Evolutionary conservation across 306 rosid species (phyloP).

Genomic region (Quercus dentata): DNA sequence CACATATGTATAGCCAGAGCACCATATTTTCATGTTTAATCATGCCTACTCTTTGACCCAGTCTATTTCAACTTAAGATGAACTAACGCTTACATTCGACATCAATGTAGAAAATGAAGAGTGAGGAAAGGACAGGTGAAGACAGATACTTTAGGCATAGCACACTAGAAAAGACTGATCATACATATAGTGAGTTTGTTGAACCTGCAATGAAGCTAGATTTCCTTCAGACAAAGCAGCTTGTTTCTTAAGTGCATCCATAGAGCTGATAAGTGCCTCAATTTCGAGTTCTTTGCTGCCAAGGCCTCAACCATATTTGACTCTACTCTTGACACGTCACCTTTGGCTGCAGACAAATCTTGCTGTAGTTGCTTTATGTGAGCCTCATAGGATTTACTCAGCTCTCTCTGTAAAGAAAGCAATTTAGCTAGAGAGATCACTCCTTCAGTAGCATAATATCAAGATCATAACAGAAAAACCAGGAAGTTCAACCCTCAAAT

Average conservation of each 20-base stretch:
- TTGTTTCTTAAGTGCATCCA: constrained; percentile 85
- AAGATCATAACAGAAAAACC: neutral
- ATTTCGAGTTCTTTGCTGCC: constrained; percentile 89
- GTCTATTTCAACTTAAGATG: neutral
- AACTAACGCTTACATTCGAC: neutral
- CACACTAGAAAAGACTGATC: neutral
- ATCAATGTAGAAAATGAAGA: neutral
- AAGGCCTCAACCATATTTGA: constrained; percentile 88
- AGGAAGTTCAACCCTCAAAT: constrained; percentile 14
- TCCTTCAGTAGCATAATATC: neutral
- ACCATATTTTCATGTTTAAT: neutral
- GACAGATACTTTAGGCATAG: constrained; percentile 7
- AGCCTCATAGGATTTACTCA: constrained; percentile 86
- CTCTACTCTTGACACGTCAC: constrained; percentile 80
- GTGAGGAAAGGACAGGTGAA: constrained; percentile 4
- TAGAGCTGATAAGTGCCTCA: constrained; percentile 71
- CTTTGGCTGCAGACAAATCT: constrained; percentile 74
- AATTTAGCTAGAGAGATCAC: constrained; percentile 3
- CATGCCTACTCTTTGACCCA: constrained; percentile 3
- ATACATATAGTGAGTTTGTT: constrained; percentile 16
- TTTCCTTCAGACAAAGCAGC: constrained; percentile 91
- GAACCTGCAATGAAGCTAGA: constrained; percentile 89
- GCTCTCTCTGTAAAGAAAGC: constrained; percentile 70
- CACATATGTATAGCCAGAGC: neutral
- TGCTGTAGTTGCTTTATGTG: constrained; percentile 73